Percentiles rank a stretch among this genome's conserved stretches.
Evolutionary conservation across 768 basidiomycete genomes (phyloP).

Genomic region (Boletellus sp.): DNA sequence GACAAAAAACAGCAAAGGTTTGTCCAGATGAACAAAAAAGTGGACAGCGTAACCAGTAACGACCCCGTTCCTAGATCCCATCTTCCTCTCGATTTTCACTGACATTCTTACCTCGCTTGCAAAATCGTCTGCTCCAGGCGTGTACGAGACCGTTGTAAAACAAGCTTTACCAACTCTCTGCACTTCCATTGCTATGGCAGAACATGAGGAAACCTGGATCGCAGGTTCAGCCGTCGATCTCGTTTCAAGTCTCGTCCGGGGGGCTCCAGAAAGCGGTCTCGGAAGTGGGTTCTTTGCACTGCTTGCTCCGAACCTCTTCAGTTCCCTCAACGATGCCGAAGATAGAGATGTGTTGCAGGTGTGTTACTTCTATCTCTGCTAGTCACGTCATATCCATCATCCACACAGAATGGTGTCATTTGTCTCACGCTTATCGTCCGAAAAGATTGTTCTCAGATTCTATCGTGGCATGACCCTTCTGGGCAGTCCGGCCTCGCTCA

Average conservation of each 20-base stretch:
- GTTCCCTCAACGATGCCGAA: conserved; percentile 62
- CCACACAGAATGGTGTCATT: conserved; percentile 69
- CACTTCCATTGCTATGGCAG: conserved; percentile 55
- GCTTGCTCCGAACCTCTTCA: conserved; percentile 73
- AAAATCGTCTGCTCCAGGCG: conserved; percentile 49
- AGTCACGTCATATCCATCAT: background rate
- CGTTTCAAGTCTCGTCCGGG: conserved; percentile 64
- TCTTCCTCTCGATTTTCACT: conserved; percentile 79
- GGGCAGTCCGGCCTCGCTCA: conserved; percentile 75
- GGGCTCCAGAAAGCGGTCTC: conserved; percentile 60
- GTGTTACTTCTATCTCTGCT: background rate
- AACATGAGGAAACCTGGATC: conserved; percentile 66
- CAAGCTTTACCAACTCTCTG: conserved; percentile 72
- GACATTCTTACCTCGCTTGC: conserved; percentile 77
- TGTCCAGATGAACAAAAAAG: background rate
- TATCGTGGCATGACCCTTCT: conserved; percentile 66
- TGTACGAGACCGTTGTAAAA: conserved; percentile 72
- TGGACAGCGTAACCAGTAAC: background rate
- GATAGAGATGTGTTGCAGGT: conserved; percentile 87
- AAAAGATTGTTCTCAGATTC: conserved; percentile 79
- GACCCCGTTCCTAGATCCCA: conserved; percentile 60
- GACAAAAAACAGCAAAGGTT: conserved; percentile 85
- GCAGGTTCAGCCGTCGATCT: conserved; percentile 82
- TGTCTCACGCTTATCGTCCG: conserved; percentile 82
- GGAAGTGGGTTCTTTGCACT: conserved; percentile 77